A percentile compares a stretch with the other conserved stretches of the same genome.
Conservation (phyloP, 2,329 filamentous ascomycete species). For the Fusarium sp. region DNA sequence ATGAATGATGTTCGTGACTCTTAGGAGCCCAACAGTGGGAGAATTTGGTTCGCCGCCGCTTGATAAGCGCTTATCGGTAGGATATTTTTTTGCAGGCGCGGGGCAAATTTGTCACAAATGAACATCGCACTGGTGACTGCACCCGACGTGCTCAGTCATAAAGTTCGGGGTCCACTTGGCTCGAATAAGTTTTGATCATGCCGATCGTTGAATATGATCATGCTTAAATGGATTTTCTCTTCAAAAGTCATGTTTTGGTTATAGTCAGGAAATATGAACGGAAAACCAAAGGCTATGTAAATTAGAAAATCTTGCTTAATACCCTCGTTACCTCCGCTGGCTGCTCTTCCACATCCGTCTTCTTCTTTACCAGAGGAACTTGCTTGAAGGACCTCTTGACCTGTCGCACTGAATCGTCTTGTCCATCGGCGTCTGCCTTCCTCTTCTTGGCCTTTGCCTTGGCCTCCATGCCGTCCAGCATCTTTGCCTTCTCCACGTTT, state of each 20-base stretch:
- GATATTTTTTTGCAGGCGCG: slow-evolving; percentile 46
- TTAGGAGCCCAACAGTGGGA: slow-evolving; percentile 47
- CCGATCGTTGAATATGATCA: slow-evolving; percentile 29
- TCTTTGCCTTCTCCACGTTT: slow-evolving; percentile 85
- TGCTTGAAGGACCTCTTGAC: slow-evolving; percentile 74
- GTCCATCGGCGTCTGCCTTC: slow-evolving; percentile 51
- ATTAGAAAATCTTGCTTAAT: slow-evolving; percentile 75
- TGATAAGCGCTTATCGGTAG: slow-evolving; percentile 57
- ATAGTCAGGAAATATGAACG: slow-evolving; percentile 29
- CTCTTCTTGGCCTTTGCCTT: slow-evolving; percentile 63
- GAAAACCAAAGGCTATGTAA: slow-evolving; percentile 16
- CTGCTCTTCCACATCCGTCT: slow-evolving; percentile 61
- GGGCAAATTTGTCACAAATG: slow-evolving; percentile 42
- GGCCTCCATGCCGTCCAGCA: slow-evolving; percentile 81
- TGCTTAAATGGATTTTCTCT: slow-evolving; percentile 23
- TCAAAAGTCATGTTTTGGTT: slow-evolving; percentile 12
- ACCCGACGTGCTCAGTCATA: slow-evolving; percentile 24
- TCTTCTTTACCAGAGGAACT: slow-evolving; percentile 70
- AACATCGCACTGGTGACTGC: slow-evolving; percentile 18
- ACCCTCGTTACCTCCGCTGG: slow-evolving; percentile 72
- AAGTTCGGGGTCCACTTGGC: slow-evolving; percentile 41
- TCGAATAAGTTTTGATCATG: slow-evolving; percentile 24
- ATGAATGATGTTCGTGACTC: slow-evolving; percentile 45
- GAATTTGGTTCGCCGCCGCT: slow-evolving; percentile 58
- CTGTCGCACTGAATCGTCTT: slow-evolving; percentile 39